phyloP scores from a whole-genome alignment of 768 basidiomycete species.

The Suillus subluteus region DNA sequence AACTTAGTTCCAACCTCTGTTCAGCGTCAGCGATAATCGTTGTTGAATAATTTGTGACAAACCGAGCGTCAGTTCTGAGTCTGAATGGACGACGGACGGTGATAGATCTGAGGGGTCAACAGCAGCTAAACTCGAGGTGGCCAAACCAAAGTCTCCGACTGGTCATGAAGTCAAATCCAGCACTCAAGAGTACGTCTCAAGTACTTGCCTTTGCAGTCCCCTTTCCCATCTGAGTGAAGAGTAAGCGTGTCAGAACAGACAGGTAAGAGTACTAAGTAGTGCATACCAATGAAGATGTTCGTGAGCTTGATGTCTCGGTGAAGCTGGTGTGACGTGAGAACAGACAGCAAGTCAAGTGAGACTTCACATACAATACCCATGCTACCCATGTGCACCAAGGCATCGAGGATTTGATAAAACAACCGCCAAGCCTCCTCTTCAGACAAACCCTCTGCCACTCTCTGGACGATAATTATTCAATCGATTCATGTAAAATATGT shows the following conservation, averaged over 20 bases:
- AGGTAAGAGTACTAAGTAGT: not conserved
- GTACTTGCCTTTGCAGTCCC: slow-evolving; percentile 73
- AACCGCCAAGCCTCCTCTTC: slow-evolving; percentile 90
- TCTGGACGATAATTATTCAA: slow-evolving; percentile 39
- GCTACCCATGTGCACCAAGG: slow-evolving; percentile 86
- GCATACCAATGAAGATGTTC: slow-evolving; percentile 90
- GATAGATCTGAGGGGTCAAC: slow-evolving; percentile 75
- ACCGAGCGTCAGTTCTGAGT: slow-evolving; percentile 81
- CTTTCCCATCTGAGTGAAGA: slow-evolving; percentile 63
- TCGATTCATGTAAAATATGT: not conserved
- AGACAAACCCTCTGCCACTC: slow-evolving; percentile 77
- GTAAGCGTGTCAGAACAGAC: not conserved
- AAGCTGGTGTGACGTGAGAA: slow-evolving; percentile 41
- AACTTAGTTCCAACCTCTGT: slow-evolving; percentile 87
- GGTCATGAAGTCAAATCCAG: slow-evolving; percentile 3
- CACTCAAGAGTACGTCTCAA: not conserved
- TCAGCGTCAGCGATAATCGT: not conserved
- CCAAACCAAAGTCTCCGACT: slow-evolving; percentile 94
- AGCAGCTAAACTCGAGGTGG: slow-evolving; percentile 79
- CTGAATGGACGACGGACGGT: slow-evolving; percentile 44
- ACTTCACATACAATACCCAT: slow-evolving; percentile 73
- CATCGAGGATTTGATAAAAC: slow-evolving; percentile 89
- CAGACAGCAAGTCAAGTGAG: not conserved
- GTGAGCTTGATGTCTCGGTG: slow-evolving; percentile 91
- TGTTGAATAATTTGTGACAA: slow-evolving; percentile 16